These are phyloP conservation scores for Rhodotorula glutinis DNA, from an alignment of 1,284 basidiomycete species.

Conservation along the genomic window DNA sequence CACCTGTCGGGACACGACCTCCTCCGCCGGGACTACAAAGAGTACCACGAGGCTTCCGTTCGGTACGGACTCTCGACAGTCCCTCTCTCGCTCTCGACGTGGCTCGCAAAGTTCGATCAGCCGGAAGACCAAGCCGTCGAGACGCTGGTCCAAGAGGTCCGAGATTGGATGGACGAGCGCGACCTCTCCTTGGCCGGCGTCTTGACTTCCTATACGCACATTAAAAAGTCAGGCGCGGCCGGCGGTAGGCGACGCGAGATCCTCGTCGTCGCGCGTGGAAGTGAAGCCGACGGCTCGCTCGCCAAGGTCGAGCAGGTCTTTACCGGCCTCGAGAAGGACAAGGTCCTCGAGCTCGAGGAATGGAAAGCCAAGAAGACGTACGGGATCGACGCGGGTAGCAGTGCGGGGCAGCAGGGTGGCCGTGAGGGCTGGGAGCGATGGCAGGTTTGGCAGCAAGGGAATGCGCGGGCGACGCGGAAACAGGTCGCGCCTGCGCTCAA, in stretches of 20 bases:
- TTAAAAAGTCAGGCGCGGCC: conserved; percentile 52
- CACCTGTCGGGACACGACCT: conserved; percentile 71
- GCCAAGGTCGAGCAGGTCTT: conserved; percentile 48
- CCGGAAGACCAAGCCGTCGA: conserved; percentile 7
- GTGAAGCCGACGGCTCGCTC: neutral
- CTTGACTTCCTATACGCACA: conserved; percentile 60
- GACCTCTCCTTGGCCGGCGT: conserved; percentile 67
- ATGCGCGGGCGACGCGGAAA: conserved; percentile 71
- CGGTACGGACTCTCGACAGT: conserved; percentile 69
- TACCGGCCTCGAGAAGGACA: conserved; percentile 59
- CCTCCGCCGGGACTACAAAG: conserved; percentile 87
- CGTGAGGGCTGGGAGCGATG: conserved; percentile 35
- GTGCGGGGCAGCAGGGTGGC: conserved; percentile 16
- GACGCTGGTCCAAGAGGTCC: conserved; percentile 55
- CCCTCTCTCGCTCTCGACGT: conserved; percentile 61
- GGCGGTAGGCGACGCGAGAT: conserved; percentile 67
- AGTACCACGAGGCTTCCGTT: conserved; percentile 60
- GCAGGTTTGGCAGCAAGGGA: conserved; percentile 68
- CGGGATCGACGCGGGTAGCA: conserved; percentile 33
- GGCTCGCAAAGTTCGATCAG: conserved; percentile 50
- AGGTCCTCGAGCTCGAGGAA: conserved; percentile 57
- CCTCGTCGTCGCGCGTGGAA: conserved; percentile 55
- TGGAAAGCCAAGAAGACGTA: conserved; percentile 47
- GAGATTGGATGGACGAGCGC: conserved; percentile 65
- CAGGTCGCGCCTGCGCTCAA: conserved; percentile 72